Evolutionary conservation across 73 alveolate genomes (phyloP), one percentile per base, ranked within the genome.

Genomic region (Stentor roeselii): DNA sequence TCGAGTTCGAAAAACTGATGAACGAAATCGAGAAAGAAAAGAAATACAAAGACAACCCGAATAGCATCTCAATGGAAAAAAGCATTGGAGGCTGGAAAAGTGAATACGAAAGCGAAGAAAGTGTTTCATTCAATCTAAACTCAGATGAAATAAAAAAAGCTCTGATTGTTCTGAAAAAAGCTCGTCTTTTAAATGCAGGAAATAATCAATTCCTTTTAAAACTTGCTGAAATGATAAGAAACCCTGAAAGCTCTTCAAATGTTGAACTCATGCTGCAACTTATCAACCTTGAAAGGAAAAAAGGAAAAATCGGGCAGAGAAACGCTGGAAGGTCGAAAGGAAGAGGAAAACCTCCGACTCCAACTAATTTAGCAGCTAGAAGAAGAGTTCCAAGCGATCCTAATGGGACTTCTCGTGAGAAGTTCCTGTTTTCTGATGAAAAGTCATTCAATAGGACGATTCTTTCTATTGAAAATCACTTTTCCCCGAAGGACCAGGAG

Each of bases 201-300:
- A 50, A 50, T 21, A 50, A 50, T 50, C 67, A 50, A 50, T 50
- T 50, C 21, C 67, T 50, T 11, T 50, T 50, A 50, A 50, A 50
- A 50, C 67, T 50, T 50, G 67, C 67, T 50, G 67, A 50, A 50
- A 50, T 50, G 67, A 50, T 50, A 11, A 50, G 67, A 50, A 21
- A 50, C 67, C 67, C 67, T 50, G 67, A 50, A 50, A 50, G 21
- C 67, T 50, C 67, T 50, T 50, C 67, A 11, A 50, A 50, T 50
- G 67, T 50, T 50, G 67, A 50, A 21, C 67, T 50, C 21, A 50
- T 50, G 67, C 67, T 50, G 21, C 67, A 50, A 50, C 67, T 50
- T 6, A 50, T 50, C 21, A 50, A 50, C 67, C 6, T 50, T 50
- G 67, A 50, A 50, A 50, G 67, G 67, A 50, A 50, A 50, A 50